Conservation (phyloP, 2,329 filamentous ascomycete species). For the Corynespora cassiicola region DNA sequence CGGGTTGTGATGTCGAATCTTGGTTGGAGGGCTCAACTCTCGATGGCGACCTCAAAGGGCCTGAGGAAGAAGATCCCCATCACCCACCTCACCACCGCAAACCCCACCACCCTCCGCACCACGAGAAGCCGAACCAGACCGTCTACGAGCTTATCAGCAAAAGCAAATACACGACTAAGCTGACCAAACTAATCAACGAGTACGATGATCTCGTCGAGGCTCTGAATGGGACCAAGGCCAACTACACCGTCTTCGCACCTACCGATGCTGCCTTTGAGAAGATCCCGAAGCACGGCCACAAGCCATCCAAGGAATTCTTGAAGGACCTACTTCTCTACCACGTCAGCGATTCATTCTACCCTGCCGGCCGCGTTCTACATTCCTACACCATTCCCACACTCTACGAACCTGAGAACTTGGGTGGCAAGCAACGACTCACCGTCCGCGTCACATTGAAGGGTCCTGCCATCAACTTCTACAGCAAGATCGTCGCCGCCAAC, state of each 20-base stretch:
- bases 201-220: conserved; percentile 73
- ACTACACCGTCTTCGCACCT: conserved; percentile 84
- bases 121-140: conserved; percentile 67
- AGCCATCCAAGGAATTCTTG: conserved; percentile 74
- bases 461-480: conserved; percentile 78
- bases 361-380: conserved; percentile 69
- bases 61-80: conserved; percentile 40
- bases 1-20: conserved; percentile 53
- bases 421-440: conserved; percentile 71
- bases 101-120: conserved; percentile 45
- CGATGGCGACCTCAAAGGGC: conserved; percentile 40
- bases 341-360: conserved; percentile 70
- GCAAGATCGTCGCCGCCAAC: conserved; percentile 72
- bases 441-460: conserved; percentile 69
- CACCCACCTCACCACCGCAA: conserved; percentile 45
- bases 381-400: conserved; percentile 78
- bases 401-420: conserved; percentile 63
- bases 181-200: conserved; percentile 76
- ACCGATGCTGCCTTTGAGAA: conserved; percentile 77
- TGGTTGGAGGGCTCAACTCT: conserved; percentile 52
- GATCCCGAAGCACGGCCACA: conserved; percentile 61
- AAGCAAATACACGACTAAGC: conserved; percentile 77
- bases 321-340: conserved; percentile 78
- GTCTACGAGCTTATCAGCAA: conserved; percentile 81
- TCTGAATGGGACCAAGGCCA: conserved; percentile 76